phyloP scores from a whole-genome alignment of 306 rosid species.

The Prunus mume region DNA sequence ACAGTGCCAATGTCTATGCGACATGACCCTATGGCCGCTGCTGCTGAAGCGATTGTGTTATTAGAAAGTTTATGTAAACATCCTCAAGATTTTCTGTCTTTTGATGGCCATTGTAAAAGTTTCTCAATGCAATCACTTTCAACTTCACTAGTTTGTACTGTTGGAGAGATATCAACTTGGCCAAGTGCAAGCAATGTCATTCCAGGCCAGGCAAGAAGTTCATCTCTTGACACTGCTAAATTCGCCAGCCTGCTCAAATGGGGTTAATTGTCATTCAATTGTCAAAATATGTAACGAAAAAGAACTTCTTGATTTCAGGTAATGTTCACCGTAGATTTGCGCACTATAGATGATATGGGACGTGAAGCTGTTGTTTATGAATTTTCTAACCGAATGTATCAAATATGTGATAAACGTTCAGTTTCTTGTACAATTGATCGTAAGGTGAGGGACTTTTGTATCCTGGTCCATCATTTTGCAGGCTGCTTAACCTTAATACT shows the following conservation, averaged over 20 bases:
- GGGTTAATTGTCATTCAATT: slow-evolving; percentile 5
- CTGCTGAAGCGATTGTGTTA: slow-evolving; percentile 70
- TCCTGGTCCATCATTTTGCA: slow-evolving; percentile 7
- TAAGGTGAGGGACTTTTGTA: slow-evolving; percentile 47
- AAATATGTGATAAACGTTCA: slow-evolving; percentile 79
- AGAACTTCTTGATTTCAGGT: slow-evolving; percentile 51
- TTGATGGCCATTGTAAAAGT: slow-evolving; percentile 65
- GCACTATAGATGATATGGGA: slow-evolving; percentile 81
- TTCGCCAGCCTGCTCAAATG: slow-evolving; percentile 12
- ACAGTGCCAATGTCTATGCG: slow-evolving; percentile 98
- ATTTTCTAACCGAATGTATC: slow-evolving; percentile 60
- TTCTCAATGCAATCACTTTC: slow-evolving; percentile 65
- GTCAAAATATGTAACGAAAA: slow-evolving; percentile 8
- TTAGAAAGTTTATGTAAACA: slow-evolving; percentile 79
- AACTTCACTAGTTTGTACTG: slow-evolving; percentile 88
- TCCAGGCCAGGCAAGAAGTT: slow-evolving; percentile 91
- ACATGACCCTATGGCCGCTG: slow-evolving; percentile 83
- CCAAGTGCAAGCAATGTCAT: slow-evolving; percentile 99
- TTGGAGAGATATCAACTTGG: slow-evolving; percentile 97
- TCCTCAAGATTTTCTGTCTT: slow-evolving; percentile 69
- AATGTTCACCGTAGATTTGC: slow-evolving; percentile 79
- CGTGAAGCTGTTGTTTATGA: slow-evolving; percentile 83
- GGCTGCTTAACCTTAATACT: background rate
- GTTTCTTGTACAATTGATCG: slow-evolving; percentile 81
- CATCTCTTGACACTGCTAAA: slow-evolving; percentile 22